Conservation (phyloP, 257 asterid species). For the Haberlea rhodopensis region DNA sequence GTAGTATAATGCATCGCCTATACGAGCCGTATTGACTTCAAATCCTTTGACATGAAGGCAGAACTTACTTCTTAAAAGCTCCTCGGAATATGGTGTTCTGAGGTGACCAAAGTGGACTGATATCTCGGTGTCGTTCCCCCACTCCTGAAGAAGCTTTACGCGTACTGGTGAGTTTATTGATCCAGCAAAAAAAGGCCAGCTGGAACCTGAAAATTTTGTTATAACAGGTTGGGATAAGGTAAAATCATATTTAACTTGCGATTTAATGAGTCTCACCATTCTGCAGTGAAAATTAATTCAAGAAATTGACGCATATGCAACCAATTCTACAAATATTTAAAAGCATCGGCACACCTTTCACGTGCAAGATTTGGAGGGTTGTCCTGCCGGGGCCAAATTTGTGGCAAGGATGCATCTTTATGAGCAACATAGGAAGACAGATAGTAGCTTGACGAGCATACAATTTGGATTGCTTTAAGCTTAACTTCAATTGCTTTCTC, state of each 20-base stretch:
- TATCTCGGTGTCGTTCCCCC: constrained; percentile 68
- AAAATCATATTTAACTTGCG: neutral
- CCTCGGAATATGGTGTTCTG: constrained; percentile 55
- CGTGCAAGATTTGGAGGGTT: constrained; percentile 43
- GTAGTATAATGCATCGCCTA: constrained; percentile 69
- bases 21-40: constrained; percentile 93
- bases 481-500: constrained; percentile 60
- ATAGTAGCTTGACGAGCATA: constrained; percentile 79
- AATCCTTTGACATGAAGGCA: constrained; percentile 93
- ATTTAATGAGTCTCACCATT: constrained; percentile 8
- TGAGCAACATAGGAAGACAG: constrained; percentile 70
- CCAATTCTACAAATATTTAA: constrained; percentile 15
- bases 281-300: neutral
- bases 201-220: constrained; percentile 49
- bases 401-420: constrained; percentile 86
- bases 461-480: constrained; percentile 74
- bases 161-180: constrained; percentile 81
- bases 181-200: constrained; percentile 80
- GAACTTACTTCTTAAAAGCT: constrained; percentile 65
- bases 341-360: constrained; percentile 50
- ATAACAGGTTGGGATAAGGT: constrained; percentile 5
- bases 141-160: constrained; percentile 67
- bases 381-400: constrained; percentile 81
- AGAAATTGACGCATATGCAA: constrained; percentile 12
- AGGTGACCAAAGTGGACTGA: constrained; percentile 57